Base-by-base conservation (phyloP, 306 rosid genomes). In the Sphenostylis stenocarpa region DNA sequence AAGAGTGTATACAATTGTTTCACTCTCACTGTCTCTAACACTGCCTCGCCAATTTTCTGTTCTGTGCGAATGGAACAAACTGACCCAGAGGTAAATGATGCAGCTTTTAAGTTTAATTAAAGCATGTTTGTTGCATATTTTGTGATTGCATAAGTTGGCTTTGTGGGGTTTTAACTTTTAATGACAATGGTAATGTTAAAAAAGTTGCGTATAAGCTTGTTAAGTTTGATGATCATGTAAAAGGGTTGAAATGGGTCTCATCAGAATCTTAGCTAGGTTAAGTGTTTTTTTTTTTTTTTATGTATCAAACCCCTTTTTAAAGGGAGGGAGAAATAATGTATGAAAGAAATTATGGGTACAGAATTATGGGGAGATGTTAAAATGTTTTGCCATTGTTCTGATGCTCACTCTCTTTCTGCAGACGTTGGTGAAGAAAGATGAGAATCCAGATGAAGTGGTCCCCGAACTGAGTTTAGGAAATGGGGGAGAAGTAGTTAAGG, bases 401-500 rank as follows among this genome's bases (percentile, higher is more conserved):
- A 21, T 66, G 67, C 45, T 65, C 68, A 56, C 61, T 28, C 19
- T 72, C 48, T 26, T 17, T 31, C 21, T 77, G 55, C 26, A 34
- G 72, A 21, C n/a, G 29, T 53, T 3, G 34, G 33, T 33, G 63
- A 81, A 85, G 60, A 75, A 74, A 63, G 20, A 62, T 44, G 81
- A 45, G 48, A 70, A 63, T 56, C 13, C 20, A 45, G 81, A 21
- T 74, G 79, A 57, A 39, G 75, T 70, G 52, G 63, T 1, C 4
- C 28, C 70, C 31, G 65, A 52, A 24, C 1, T 9, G 70, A 31
- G 68, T 23, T 76, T 57, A 17, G 62, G 72, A 67, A 41, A 80
- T 47, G 82, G 29, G 29, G 77, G 73, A 19, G 64, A 26, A 81
- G 14, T 17, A 21, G 55, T 38, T 47, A 66, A 79, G 86, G 88